Base-by-base conservation (phyloP, 257 asterid genomes). In the Nicotiana attenuata region DNA sequence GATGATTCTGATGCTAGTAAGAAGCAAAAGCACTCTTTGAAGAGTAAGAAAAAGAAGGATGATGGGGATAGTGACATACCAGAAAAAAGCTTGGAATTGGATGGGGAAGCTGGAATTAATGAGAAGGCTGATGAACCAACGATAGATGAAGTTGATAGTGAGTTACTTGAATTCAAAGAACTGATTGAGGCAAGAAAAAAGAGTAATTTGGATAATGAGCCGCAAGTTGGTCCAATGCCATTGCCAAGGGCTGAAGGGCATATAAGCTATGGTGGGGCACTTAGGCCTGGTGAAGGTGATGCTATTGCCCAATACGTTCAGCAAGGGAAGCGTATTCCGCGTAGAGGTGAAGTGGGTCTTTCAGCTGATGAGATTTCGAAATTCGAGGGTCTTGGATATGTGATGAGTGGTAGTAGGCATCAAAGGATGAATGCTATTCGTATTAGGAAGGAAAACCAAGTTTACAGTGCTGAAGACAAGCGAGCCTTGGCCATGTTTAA, bases 261-360 rank as follows among this genome's bases (percentile, higher is more conserved):
- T 86, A 93, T 96, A 47, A 96, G 97, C 89, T 96, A 96, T 85
- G 99, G 99, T 85, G 99, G 98, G 45, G 99, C 99, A 10, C 98
- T 96, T 78, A 90, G 99, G 92, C 99, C 99, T 0, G 99, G 99
- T 83, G 99, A 96, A 91, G 99, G 99, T 90, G 99, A 96, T 91
- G 99, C 99, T 73, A 96, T 96, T 84, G 99, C 99, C 0, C 99
- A 94, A 85, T 96, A 92, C 67, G 99, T 96, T 85, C 98, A 96
- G 89, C 99, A 96, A 86, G 99, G 99, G 66, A 96, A 96, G 88
- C 99, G 99, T 92, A 96, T 96, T 63, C 99, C 99, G 31, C 94
- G 99, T 75, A 94, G 99, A 94, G 99, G 99, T 33, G 99, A 96
- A 87, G 99, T 96, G 89, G 99, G 99, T 80, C 93, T 96, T 33